A percentile compares a stretch with the other conserved stretches of the same genome.
These are phyloP conservation scores for Pleoardoris graminearum DNA, from an alignment of 2,329 filamentous ascomycete genomes.

Conservation along the genomic window DNA sequence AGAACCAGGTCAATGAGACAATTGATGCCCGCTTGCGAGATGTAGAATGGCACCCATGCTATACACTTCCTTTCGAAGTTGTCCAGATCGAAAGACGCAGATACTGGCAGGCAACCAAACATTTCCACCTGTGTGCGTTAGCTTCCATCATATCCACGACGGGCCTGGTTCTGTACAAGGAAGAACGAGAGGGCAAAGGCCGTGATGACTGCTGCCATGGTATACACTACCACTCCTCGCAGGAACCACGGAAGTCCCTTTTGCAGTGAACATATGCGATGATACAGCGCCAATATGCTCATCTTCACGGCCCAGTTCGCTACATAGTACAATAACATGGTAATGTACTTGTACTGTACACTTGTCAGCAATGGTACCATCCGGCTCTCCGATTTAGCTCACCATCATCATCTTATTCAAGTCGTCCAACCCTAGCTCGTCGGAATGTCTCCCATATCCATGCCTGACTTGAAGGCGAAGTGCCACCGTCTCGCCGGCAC, in stretches of 20 bases:
- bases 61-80: constrained; percentile 22
- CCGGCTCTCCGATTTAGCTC: neutral
- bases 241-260: constrained; percentile 30
- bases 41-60: constrained; percentile 24
- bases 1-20: constrained; percentile 29
- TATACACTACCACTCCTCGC: constrained; percentile 26
- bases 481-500: constrained; percentile 30
- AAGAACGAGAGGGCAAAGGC: constrained; percentile 26
- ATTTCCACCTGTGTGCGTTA: constrained; percentile 19
- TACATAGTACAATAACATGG: constrained; percentile 32
- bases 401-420: constrained; percentile 31
- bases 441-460: constrained; percentile 27
- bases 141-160: neutral
- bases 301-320: constrained; percentile 38
- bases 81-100: constrained; percentile 24
- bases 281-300: constrained; percentile 34
- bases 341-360: constrained; percentile 33
- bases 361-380: neutral
- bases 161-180: constrained; percentile 16
- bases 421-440: constrained; percentile 20
- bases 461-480: constrained; percentile 32
- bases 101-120: constrained; percentile 27
- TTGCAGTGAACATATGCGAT: constrained; percentile 30
- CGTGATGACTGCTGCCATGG: constrained; percentile 23
- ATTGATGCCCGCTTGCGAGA: constrained; percentile 28